Base-by-base conservation (phyloP, 164 flowering plant species). In the Vitis labrusca region DNA sequence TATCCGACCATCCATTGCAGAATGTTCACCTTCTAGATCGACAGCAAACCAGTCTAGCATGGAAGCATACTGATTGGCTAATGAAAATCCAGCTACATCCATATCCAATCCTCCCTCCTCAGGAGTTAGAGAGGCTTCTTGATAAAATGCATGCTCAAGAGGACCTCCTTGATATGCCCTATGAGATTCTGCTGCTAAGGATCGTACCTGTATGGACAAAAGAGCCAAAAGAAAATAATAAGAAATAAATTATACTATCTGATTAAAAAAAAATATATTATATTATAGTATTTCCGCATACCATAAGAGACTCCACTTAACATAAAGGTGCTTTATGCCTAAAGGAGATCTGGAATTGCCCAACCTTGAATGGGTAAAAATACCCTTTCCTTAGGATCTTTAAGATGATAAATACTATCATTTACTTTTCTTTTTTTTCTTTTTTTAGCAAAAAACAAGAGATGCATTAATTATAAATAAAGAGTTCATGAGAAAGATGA, bases 11-110 rank as follows among this genome's bases (percentile, higher is more conserved):
- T 93, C 99, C 99, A 96, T 91, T 56, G 99, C 99, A 76, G 99
- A 96, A 81, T 96, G 99, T 82, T 96, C 98, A 73, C 91, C 99
- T 82, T 91, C 99, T 70, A 96, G 97, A 84, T 96, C 98, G 70
- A 96, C 99, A 68, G 98, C 90, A 83, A 93, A 96, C 99, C 99
- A 96, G 60, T 96, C 97, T 69, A 96, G 81, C 85, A 73, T 84
- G 76, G 72, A 30, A 52, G 70, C 51, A 67, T 96, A 96, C 48
- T 85, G 95, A 64, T 80, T 86, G 47, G 94, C 89, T 68, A 87
- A 63, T 67, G 71, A 68, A 75, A 85, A 79, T 54, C 59, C 76
- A 53, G 76, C 67, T 9, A 68, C 50, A 77, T 84, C 85, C 67
- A 65, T 64, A 73, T 80, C 78, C 44, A 73, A 56, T 16, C 80